Conservation (phyloP, 2,329 filamentous ascomycete genomes). For the Botrytis sinoallii region DNA sequence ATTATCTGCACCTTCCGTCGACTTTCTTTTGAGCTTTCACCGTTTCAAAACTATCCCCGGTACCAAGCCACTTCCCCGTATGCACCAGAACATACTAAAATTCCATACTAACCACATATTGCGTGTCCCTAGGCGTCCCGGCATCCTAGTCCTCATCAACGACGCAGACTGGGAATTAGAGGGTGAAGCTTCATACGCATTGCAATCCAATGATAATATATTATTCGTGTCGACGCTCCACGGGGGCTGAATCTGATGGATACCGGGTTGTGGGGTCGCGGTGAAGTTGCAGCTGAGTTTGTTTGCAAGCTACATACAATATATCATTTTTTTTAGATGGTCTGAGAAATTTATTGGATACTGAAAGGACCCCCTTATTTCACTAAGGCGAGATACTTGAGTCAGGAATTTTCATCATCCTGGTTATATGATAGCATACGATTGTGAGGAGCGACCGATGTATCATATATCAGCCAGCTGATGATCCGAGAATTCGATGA, state of each 20-base stretch:
- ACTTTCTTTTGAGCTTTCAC: not conserved
- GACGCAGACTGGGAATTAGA: conserved; percentile 98
- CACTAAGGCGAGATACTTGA: not conserved
- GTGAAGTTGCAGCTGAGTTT: not conserved
- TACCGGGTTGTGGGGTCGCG: conserved; percentile 3
- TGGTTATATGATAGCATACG: not conserved
- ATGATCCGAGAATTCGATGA: not conserved
- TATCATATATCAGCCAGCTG: not conserved
- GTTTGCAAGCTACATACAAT: not conserved
- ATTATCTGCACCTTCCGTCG: not conserved
- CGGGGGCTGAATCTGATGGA: conserved; percentile 61
- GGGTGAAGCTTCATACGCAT: conserved; percentile 84
- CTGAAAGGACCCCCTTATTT: not conserved
- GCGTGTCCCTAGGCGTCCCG: conserved; percentile 66
- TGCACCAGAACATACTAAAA: conserved; percentile 25
- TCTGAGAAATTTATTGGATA: not conserved
- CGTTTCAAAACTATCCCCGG: conserved; percentile 6
- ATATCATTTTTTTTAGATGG: not conserved
- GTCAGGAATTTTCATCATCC: not conserved
- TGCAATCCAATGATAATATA: conserved; percentile 80
- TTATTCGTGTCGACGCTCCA: conserved; percentile 96
- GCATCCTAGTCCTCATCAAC: conserved; percentile 94
- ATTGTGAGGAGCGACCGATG: not conserved
- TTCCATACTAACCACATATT: conserved; percentile 28
- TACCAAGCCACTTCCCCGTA: not conserved